Evolutionary conservation across 345 rosid species (phyloP).

Genomic region (Syzygium jambos): DNA sequence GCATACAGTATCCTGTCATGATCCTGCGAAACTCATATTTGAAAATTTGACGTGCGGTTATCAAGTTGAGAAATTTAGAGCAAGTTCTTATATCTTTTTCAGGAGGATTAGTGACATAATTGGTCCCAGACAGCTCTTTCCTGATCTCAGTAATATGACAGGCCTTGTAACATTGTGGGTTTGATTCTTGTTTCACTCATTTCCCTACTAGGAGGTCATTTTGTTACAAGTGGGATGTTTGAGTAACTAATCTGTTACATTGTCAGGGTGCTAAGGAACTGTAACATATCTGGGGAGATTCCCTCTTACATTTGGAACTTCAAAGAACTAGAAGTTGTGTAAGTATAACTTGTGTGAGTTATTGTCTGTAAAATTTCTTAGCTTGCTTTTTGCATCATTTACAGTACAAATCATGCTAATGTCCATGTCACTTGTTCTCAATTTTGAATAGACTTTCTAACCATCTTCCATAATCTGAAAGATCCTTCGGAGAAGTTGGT

Average conservation of each 20-base stretch:
- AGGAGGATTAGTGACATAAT: constrained; percentile 39
- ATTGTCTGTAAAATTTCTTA: not conserved
- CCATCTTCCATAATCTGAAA: not conserved
- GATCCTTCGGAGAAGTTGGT: not conserved
- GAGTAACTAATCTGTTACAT: not conserved
- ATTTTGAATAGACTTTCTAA: not conserved
- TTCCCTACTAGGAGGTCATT: not conserved
- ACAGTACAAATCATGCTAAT: not conserved
- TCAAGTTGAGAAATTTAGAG: not conserved
- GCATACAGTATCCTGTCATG: constrained; percentile 1
- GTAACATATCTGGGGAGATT: constrained; percentile 28
- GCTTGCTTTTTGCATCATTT: not conserved
- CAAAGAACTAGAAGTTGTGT: constrained; percentile 13
- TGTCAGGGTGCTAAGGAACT: constrained; percentile 33
- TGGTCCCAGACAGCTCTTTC: constrained; percentile 26
- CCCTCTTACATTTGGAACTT: constrained; percentile 15
- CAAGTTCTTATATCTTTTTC: not conserved
- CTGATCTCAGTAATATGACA: constrained; percentile 14
- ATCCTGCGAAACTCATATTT: not conserved
- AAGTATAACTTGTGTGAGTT: not conserved
- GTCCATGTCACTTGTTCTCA: not conserved
- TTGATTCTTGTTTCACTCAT: not conserved
- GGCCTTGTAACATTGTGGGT: constrained; percentile 27
- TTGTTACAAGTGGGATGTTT: not conserved
- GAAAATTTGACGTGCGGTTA: not conserved